phyloP scores from a whole-genome alignment of 768 basidiomycete species.

The Chalciporus chontae region DNA sequence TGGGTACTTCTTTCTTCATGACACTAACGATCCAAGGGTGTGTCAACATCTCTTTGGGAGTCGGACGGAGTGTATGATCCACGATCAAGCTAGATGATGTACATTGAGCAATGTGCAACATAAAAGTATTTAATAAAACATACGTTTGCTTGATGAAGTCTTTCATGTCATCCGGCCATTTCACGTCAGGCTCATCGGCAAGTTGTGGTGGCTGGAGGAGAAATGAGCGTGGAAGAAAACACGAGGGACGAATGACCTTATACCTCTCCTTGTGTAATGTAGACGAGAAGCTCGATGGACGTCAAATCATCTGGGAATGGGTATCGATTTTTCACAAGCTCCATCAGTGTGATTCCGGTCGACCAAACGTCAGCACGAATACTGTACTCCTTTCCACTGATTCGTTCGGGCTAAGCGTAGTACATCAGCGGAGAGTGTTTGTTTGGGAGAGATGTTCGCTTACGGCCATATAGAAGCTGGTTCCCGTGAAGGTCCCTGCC shows the following conservation, averaged over 20 bases:
- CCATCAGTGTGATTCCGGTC: constrained; percentile 89
- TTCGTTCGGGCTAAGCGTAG: constrained; percentile 77
- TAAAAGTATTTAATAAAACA: constrained; percentile 24
- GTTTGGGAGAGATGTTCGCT: constrained; percentile 33
- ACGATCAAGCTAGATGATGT: constrained; percentile 58
- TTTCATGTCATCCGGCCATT: constrained; percentile 84
- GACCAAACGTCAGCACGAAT: constrained; percentile 99
- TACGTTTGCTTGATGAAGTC: constrained; percentile 86
- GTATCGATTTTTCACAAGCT: constrained; percentile 91
- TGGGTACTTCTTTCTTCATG: constrained; percentile 81
- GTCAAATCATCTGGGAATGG: constrained; percentile 91
- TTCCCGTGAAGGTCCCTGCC: constrained; percentile 96
- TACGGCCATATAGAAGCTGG: constrained; percentile 98
- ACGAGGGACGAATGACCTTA: constrained; percentile 17
- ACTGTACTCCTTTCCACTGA: constrained; percentile 87
- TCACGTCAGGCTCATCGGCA: constrained; percentile 62
- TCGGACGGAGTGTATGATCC: constrained; percentile 65
- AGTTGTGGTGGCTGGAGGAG: constrained; percentile 69
- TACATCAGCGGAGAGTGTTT: constrained; percentile 2
- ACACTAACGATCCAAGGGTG: constrained; percentile 80
- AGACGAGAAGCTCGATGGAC: constrained; percentile 91
- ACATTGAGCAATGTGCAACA: constrained; percentile 3
- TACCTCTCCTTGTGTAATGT: constrained; percentile 80
- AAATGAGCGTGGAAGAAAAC: constrained; percentile 13
- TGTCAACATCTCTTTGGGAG: constrained; percentile 75